phyloP scores from a whole-genome alignment of 345 rosid genomes.

The Alliaria petiolata region DNA sequence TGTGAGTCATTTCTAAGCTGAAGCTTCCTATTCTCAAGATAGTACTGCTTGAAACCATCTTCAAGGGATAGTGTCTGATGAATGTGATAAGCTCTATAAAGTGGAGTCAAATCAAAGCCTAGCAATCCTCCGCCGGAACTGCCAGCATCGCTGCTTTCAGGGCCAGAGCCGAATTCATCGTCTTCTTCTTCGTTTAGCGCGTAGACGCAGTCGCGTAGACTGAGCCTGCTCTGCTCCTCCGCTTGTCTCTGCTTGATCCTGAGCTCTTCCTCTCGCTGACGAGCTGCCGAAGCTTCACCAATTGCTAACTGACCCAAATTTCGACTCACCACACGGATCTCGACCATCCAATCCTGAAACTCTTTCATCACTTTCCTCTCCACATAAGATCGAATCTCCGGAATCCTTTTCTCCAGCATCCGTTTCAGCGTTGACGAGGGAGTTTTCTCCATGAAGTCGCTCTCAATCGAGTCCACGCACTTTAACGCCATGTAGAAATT shows the following conservation, averaged over 20 bases:
- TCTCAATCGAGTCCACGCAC: slow-evolving; percentile 75
- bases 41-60: slow-evolving; percentile 82
- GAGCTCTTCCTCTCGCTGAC: slow-evolving; percentile 94
- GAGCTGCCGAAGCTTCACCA: slow-evolving; percentile 89
- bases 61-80: slow-evolving; percentile 84
- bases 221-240: slow-evolving; percentile 90
- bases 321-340: slow-evolving; percentile 89
- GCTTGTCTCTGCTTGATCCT: slow-evolving; percentile 96
- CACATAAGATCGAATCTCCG: slow-evolving; percentile 68
- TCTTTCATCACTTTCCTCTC: slow-evolving; percentile 87
- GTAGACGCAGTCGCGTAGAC: slow-evolving; percentile 82
- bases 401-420: slow-evolving; percentile 87
- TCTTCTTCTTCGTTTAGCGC: slow-evolving; percentile 85
- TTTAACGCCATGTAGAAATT: slow-evolving; percentile 88
- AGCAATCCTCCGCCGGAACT: slow-evolving; percentile 47
- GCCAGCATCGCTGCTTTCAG: slow-evolving; percentile 41
- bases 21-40: slow-evolving; percentile 87
- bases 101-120: slow-evolving; percentile 80
- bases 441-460: slow-evolving; percentile 50
- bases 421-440: slow-evolving; percentile 73
- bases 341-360: slow-evolving; percentile 94
- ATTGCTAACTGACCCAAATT: slow-evolving; percentile 91
- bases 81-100: slow-evolving; percentile 86
- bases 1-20: slow-evolving; percentile 94
- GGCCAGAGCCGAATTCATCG: slow-evolving; percentile 49